These are phyloP conservation scores for Passiflora organensis DNA, from an alignment of 345 rosid genomes.

Conservation along the genomic window DNA sequence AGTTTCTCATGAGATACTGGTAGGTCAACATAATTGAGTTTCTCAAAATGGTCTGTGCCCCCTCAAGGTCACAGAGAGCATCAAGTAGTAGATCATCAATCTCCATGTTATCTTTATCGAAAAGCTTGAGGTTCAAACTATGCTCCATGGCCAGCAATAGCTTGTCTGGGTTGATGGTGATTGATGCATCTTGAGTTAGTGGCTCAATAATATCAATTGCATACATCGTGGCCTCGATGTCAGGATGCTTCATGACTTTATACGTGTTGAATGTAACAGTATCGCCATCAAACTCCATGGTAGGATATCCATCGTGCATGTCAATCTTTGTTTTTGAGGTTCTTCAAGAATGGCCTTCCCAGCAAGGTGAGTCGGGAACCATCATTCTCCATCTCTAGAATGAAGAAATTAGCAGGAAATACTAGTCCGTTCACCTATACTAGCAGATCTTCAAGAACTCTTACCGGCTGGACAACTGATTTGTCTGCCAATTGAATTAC, in stretches of 20 bases:
- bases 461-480: not conserved
- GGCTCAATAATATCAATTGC: not conserved
- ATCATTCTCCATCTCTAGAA: not conserved
- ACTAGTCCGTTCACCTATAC: not conserved
- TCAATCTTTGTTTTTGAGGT: no score
- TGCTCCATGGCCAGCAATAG: no score
- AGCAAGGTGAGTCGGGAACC: not conserved
- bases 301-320: not conserved
- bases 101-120: no score
- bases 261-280: not conserved
- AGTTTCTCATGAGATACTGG: not conserved
- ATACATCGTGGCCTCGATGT: not conserved
- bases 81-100: no score
- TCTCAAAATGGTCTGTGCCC: no score
- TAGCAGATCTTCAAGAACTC: not conserved
- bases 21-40: no score
- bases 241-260: not conserved
- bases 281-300: constrained; percentile 2
- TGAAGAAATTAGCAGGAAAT: not conserved
- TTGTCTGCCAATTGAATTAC: not conserved
- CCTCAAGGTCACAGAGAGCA: no score
- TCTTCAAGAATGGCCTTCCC: no score
- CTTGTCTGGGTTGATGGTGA: no score
- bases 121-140: no score
- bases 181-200: no score